Percentiles rank a stretch among this genome's conserved stretches.
Conservation (phyloP, 371 early-diverging fungal genomes). For the Coemansia linderi region DNA sequence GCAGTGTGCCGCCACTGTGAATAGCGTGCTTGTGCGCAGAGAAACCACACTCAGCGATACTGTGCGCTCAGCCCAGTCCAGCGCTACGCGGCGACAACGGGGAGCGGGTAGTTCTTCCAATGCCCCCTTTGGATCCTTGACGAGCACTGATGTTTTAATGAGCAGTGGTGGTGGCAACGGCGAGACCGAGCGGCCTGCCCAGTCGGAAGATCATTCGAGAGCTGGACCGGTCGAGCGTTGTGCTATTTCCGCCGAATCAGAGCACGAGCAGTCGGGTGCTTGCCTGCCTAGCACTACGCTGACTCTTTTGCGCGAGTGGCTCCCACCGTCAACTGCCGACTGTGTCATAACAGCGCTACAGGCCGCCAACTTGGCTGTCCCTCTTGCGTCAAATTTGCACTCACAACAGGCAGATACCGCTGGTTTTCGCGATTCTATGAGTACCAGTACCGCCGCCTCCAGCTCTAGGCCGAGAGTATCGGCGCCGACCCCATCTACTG, state of each 20-base stretch:
- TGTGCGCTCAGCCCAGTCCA: not conserved
- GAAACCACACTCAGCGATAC: conserved; percentile 19
- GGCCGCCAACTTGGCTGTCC: conserved; percentile 21
- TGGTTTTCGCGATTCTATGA: not conserved
- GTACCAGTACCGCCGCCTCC: not conserved
- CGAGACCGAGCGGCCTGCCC: not conserved
- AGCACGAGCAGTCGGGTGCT: not conserved
- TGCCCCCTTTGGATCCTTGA: not conserved
- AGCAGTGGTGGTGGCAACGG: not conserved
- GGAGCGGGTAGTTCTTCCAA: not conserved
- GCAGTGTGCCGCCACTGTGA: conserved; percentile 50
- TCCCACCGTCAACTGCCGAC: conserved; percentile 42
- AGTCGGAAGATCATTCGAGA: conserved; percentile 8
- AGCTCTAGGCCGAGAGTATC: not conserved
- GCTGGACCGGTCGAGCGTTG: not conserved
- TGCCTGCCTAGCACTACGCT: conserved; percentile 11
- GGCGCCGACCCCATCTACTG: not conserved
- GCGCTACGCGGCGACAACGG: not conserved
- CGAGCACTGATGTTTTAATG: not conserved
- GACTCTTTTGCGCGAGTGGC: conserved; percentile 35
- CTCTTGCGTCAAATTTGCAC: not conserved
- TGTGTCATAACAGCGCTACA: conserved; percentile 47
- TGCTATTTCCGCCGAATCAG: not conserved
- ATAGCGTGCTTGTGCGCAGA: conserved; percentile 42
- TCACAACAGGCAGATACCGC: not conserved